phyloP scores from a whole-genome alignment of 2,329 filamentous ascomycete genomes.

The Alternaria angustiovoidea region DNA sequence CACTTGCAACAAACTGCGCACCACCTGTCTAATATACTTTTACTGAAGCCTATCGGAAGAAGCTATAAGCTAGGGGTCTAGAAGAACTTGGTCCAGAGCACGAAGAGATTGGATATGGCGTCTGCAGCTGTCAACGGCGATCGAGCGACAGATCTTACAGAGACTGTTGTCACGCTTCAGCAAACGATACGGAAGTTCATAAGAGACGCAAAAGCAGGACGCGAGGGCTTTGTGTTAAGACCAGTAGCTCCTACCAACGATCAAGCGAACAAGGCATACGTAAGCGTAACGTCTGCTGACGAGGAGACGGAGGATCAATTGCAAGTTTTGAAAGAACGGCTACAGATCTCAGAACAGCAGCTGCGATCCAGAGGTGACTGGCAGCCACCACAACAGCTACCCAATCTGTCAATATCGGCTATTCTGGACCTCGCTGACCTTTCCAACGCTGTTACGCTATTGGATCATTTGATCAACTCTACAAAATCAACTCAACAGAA shows the following conservation, averaged over 20 bases:
- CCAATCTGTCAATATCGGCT: not conserved
- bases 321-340: constrained; percentile 6
- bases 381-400: constrained; percentile 7
- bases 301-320: not conserved
- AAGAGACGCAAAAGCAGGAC: not conserved
- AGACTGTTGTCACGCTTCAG: constrained; percentile 3
- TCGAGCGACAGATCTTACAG: constrained; percentile 3
- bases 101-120: not conserved
- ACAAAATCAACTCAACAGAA: not conserved
- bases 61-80: not conserved
- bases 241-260: not conserved
- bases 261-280: not conserved
- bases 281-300: constrained; percentile 1
- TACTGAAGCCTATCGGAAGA: not conserved
- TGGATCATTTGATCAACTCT: constrained; percentile 15
- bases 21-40: not conserved
- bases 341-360: constrained; percentile 3
- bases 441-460: constrained; percentile 15
- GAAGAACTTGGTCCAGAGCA: not conserved
- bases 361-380: constrained; percentile 14
- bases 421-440: constrained; percentile 25
- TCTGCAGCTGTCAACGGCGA: not conserved
- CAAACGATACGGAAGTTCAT: not conserved
- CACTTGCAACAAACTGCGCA: not conserved
- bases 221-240: not conserved